These are phyloP conservation scores for Turnera subulata DNA, from an alignment of 345 rosid species.

Conservation along the genomic window DNA sequence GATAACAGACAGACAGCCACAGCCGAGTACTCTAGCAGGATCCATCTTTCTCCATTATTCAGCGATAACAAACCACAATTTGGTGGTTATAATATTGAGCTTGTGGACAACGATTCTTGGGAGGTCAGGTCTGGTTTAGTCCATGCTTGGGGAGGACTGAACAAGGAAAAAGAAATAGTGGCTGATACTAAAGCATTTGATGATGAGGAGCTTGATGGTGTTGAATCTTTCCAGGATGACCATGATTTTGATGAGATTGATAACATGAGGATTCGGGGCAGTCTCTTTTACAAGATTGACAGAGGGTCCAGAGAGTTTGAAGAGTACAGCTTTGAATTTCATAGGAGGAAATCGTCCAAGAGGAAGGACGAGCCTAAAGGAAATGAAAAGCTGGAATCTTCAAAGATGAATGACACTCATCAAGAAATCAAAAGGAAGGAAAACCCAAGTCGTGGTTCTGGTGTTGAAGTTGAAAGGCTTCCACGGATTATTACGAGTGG, in stretches of 20 bases:
- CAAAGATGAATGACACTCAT: conserved; percentile 20
- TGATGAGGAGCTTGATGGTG: conserved; percentile 14
- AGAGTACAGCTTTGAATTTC: conserved; percentile 70
- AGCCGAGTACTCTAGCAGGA: background rate
- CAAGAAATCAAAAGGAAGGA: conserved; percentile 32
- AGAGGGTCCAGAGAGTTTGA: conserved; percentile 70
- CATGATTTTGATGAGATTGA: conserved; percentile 65
- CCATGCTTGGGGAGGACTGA: conserved; percentile 39
- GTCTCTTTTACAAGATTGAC: conserved; percentile 81
- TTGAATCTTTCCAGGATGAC: conserved; percentile 18
- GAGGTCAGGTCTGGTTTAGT: conserved; percentile 56
- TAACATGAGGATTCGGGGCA: conserved; percentile 71
- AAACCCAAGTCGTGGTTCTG: conserved; percentile 5
- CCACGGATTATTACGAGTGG: conserved; percentile 14
- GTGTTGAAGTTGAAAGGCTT: conserved; percentile 13
- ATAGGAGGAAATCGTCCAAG: conserved; percentile 49
- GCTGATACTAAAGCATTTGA: conserved; percentile 13
- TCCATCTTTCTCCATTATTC: conserved; percentile 37
- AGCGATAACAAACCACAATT: conserved; percentile 13
- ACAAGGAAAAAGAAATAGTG: conserved; percentile 12
- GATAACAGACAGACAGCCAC: background rate
- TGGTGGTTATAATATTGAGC: conserved; percentile 45
- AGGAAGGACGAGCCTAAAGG: conserved; percentile 31
- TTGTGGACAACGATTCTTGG: conserved; percentile 76
- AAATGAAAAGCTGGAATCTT: conserved; percentile 24